Evolutionary conservation across 169 alveolate genomes (phyloP), one percentile per base, ranked within the genome.

Genomic region (Ichthyophthirius multifiliis): DNA sequence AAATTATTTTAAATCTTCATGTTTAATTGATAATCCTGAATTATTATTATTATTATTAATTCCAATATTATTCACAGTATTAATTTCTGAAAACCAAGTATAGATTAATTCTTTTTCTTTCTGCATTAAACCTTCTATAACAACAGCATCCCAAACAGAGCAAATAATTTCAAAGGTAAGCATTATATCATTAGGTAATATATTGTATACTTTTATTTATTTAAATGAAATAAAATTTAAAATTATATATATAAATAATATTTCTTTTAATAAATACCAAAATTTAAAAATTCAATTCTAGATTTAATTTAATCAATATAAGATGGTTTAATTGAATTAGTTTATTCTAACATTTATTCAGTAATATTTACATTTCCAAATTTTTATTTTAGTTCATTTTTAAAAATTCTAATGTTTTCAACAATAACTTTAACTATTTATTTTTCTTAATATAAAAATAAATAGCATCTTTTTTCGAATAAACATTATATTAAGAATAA

Each of bases 271-370:
- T 23, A 2, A 9, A 18, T 76, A 13, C 73, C 18, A 45, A 64
- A 80, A n/a, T 84, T 83, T 10, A 92, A n/a, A 62, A 92, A 89
- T 20, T 83, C 85, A 15, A 92, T 44, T 79, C 96, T 76, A 44
- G 65, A 81, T 34, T 73, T 65, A 5, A 92, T 75, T 46, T 92
- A 79, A 10, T 89, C 92, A 7, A 75, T 41, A 74, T 87, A 88
- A 30, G 84, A 81, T n/a, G n/a, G n/a, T 37, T 64, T 43, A n/a
- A 15, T 44, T 9, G 31, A 32, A 64, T 67, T 73, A 30, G 31
- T 27, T 16, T 34, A 55, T 34, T 55, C 71, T 55, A 55, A 27
- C 1, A 27, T 55, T 27, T 16, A 16, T 23, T 55, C 71, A 6
- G 71, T 20, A 27, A 16, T n/a, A n/a, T n/a, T n/a, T n/a, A n/a